These are phyloP conservation scores for Flagelloscypha sp. DNA, from an alignment of 768 basidiomycete species.

Conservation along the genomic window DNA sequence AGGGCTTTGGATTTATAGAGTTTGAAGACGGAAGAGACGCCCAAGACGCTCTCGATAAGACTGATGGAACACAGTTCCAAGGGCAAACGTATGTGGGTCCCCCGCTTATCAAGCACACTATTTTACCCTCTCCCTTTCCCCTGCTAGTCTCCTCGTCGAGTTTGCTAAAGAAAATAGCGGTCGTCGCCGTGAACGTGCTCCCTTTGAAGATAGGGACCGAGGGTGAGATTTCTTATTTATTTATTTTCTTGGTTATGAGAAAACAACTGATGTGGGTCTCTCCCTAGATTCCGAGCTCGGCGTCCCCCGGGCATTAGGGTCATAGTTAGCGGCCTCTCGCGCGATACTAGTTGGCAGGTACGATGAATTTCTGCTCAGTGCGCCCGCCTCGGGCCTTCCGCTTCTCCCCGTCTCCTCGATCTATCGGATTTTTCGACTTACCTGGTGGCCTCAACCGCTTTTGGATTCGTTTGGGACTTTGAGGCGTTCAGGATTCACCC, in stretches of 20 bases:
- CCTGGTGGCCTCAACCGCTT: slow-evolving; percentile 9
- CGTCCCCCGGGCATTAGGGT: slow-evolving; percentile 78
- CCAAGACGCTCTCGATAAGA: slow-evolving; percentile 82
- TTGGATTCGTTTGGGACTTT: slow-evolving; percentile 7
- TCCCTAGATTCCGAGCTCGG: slow-evolving; percentile 53
- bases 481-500: slow-evolving; percentile 3
- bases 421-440: too few relatives aligned
- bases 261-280: slow-evolving; percentile 10
- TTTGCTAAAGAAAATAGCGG: slow-evolving; percentile 91
- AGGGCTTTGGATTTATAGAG: slow-evolving; percentile 95
- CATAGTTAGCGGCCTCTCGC: slow-evolving; percentile 81
- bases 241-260: slow-evolving; percentile 8
- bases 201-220: slow-evolving; percentile 48
- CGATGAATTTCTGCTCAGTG: slow-evolving; percentile 30
- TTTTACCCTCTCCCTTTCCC: slow-evolving; percentile 3
- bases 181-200: slow-evolving; percentile 72
- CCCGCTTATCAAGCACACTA: background rate
- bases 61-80: slow-evolving; percentile 86
- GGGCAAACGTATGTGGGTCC: slow-evolving; percentile 58
- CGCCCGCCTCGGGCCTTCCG: too few relatives aligned
- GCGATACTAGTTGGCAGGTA: slow-evolving; percentile 99
- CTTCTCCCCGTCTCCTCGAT: too few relatives aligned
- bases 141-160: slow-evolving; percentile 82
- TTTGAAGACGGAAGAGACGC: slow-evolving; percentile 93
- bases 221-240: slow-evolving; percentile 11